Evolutionary conservation across 1,284 basidiomycete species (phyloP).

Genomic region (Irpex lacteus): DNA sequence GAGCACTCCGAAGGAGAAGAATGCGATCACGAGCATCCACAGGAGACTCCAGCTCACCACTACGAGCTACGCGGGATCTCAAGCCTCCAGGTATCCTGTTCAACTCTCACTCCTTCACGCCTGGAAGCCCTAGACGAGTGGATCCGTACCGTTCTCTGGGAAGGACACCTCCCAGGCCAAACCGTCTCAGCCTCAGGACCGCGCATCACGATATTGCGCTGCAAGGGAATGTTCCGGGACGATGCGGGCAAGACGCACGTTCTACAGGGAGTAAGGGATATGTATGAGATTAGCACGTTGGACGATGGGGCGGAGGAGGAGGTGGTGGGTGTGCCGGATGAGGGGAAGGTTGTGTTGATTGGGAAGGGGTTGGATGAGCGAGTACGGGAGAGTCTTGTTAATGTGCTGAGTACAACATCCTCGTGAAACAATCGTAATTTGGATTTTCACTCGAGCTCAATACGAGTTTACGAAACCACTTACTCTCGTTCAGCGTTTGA

Average conservation of each 20-base stretch:
- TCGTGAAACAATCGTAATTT: too few relatives aligned
- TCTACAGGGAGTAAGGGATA: slow-evolving; percentile 82
- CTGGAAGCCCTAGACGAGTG: slow-evolving; percentile 66
- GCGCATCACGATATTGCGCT: slow-evolving; percentile 67
- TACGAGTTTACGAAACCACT: too few relatives aligned
- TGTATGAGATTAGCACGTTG: slow-evolving; percentile 75
- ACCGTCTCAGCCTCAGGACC: slow-evolving; percentile 20
- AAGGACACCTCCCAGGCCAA: slow-evolving; percentile 42
- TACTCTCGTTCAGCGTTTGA: too few relatives aligned
- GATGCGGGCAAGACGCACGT: slow-evolving; percentile 59
- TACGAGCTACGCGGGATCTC: slow-evolving; percentile 73
- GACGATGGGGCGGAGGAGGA: slow-evolving; percentile 26
- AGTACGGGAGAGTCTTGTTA: slow-evolving; percentile 51
- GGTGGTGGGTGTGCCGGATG: slow-evolving; percentile 45
- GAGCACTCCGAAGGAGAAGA: slow-evolving; percentile 30
- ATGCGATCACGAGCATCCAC: slow-evolving; percentile 27
- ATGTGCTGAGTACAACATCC: slow-evolving; percentile 12
- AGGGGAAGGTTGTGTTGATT: slow-evolving; percentile 85
- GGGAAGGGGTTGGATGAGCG: slow-evolving; percentile 68
- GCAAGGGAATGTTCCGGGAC: slow-evolving; percentile 74
- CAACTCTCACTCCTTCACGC: slow-evolving; percentile 45
- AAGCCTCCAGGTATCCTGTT: slow-evolving; percentile 67
- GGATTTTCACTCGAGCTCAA: too few relatives aligned
- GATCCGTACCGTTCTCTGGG: slow-evolving; percentile 82
- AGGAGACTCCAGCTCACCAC: slow-evolving; percentile 39